A percentile compares a stretch with the other conserved stretches of the same genome.
Conservation (phyloP, 495 filamentous ascomycete genomes). For the Durotheca rogersii region DNA sequence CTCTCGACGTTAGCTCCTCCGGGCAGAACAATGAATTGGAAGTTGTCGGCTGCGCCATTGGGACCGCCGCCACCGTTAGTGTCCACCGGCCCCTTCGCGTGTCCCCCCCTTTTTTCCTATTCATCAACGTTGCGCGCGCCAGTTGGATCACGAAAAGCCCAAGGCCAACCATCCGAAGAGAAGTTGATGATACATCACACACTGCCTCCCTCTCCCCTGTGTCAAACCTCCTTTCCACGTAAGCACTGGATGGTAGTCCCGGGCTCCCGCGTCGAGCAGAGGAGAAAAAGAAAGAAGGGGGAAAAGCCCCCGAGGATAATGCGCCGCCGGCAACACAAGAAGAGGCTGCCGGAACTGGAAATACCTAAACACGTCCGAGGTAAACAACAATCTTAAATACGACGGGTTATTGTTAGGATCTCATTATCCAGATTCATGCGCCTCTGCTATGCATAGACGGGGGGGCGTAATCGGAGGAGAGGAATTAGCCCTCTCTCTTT, state of each 20-base stretch:
- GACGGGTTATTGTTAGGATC: conserved; percentile 25
- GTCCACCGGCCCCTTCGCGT: conserved; percentile 18
- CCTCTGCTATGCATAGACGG: background rate
- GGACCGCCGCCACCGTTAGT: no score
- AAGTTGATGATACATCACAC: conserved; percentile 23
- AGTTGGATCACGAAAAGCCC: conserved; percentile 12
- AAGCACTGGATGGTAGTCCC: background rate
- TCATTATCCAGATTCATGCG: conserved; percentile 32
- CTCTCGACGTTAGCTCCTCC: conserved; percentile 18
- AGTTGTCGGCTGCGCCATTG: background rate
- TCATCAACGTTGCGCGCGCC: background rate
- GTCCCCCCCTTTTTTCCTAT: conserved; percentile 16
- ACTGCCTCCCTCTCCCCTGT: no score
- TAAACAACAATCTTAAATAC: conserved; percentile 34
- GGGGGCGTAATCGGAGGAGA: background rate
- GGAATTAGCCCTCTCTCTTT: background rate
- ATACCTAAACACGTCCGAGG: conserved; percentile 26
- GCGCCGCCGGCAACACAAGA: no score
- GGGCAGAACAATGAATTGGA: conserved; percentile 12
- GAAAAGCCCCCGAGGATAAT: no score
- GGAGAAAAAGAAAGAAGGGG: no score
- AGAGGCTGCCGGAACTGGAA: conserved; percentile 15
- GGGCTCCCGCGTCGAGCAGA: no score
- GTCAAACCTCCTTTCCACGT: conserved; percentile 3
- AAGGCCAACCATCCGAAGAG: conserved; percentile 5